Evolutionary conservation across 768 basidiomycete species (phyloP).

Genomic region (Pleurotus salmoneostramineus): DNA sequence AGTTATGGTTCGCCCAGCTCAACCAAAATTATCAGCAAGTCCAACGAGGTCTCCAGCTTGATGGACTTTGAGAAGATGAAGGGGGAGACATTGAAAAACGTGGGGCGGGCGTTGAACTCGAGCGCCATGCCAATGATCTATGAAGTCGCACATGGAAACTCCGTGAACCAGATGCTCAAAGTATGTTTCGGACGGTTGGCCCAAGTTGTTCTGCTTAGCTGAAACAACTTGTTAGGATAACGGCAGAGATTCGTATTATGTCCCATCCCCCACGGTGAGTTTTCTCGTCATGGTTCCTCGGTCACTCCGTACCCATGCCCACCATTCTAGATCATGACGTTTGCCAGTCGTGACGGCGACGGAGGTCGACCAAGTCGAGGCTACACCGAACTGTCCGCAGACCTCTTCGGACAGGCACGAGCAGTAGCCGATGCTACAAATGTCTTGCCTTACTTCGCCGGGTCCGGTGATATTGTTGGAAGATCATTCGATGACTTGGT

Average conservation of each 20-base stretch:
- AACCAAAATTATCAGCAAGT: constrained; percentile 25
- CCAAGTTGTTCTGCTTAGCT: no score
- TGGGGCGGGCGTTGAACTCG: constrained; percentile 24
- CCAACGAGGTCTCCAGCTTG: constrained; percentile 19
- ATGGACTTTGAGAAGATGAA: constrained; percentile 18
- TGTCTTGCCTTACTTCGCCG: constrained; percentile 37
- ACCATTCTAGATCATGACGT: constrained; percentile 28
- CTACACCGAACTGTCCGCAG: constrained; percentile 32
- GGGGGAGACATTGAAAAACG: constrained; percentile 15
- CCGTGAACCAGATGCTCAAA: constrained; percentile 32
- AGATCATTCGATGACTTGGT: constrained; percentile 28
- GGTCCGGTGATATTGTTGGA: constrained; percentile 30
- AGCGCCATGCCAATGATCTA: constrained; percentile 22
- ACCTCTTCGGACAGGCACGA: constrained; percentile 26
- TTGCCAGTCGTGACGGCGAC: constrained; percentile 23
- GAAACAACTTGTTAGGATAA: constrained; percentile 24
- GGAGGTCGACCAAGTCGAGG: constrained; percentile 24
- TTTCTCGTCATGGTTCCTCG: background rate
- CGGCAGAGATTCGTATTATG: constrained; percentile 32
- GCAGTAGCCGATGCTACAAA: constrained; percentile 35
- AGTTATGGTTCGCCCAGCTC: constrained; percentile 26
- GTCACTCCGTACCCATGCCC: background rate
- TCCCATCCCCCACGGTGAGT: constrained; percentile 36
- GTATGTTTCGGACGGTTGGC: constrained; percentile 8
- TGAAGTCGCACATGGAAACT: constrained; percentile 29